phyloP scores from a whole-genome alignment of 1,284 basidiomycete species.

The Flammula alnicola region DNA sequence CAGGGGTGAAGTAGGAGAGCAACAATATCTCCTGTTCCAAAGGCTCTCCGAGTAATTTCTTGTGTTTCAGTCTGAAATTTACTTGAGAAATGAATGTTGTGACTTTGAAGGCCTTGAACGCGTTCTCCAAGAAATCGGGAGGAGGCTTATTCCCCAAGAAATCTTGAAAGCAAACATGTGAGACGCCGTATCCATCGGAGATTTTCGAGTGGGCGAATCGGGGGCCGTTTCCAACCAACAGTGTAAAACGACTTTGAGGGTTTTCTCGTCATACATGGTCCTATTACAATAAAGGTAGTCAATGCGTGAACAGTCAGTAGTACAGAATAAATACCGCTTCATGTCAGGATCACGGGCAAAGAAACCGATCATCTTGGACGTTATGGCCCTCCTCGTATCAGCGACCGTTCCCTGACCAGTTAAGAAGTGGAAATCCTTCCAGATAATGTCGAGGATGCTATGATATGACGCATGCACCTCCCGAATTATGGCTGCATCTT shows the following conservation, averaged over 20 bases:
- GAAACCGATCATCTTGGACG: slow-evolving; percentile 4
- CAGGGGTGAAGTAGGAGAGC: not conserved
- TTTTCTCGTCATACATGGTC: slow-evolving; percentile 8
- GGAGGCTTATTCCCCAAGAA: not conserved
- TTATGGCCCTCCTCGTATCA: slow-evolving; percentile 3
- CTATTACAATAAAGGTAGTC: not conserved
- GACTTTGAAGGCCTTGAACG: slow-evolving; percentile 7
- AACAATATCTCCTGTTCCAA: not conserved
- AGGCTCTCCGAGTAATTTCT: not conserved
- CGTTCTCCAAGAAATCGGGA: not conserved
- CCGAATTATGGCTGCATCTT: slow-evolving; percentile 3
- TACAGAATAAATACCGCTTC: slow-evolving; percentile 1
- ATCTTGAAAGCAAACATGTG: not conserved
- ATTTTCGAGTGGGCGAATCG: not conserved
- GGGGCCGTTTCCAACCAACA: slow-evolving; percentile 8
- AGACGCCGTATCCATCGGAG: not conserved
- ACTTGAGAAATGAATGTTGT: slow-evolving; percentile 7
- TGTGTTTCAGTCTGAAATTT: slow-evolving; percentile 6
- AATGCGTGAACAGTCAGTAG: not conserved
- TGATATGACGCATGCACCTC: slow-evolving; percentile 6
- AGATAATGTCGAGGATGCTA: slow-evolving; percentile 3
- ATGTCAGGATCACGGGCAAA: slow-evolving; percentile 2
- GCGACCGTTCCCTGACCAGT: not conserved
- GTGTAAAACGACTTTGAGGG: slow-evolving; percentile 4
- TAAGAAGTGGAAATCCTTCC: slow-evolving; percentile 5